Conservation (phyloP, 371 early-diverging fungal species). For the Lichtheimia ramosa region DNA sequence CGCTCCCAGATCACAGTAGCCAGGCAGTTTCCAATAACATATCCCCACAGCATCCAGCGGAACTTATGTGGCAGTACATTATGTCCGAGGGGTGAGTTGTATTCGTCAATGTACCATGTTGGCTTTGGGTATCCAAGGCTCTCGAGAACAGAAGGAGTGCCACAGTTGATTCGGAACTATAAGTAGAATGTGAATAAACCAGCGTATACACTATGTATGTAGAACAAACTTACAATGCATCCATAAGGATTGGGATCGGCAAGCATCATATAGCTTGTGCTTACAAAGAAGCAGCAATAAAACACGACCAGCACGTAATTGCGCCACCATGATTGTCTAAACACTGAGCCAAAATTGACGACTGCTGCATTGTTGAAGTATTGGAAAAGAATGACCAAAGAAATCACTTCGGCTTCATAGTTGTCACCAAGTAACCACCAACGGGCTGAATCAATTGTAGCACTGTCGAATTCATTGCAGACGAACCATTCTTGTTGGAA, state of each 20-base stretch:
- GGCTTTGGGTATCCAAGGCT: constrained; percentile 54
- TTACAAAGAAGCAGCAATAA: constrained; percentile 51
- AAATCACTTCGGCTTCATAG: constrained; percentile 68
- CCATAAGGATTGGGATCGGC: constrained; percentile 72
- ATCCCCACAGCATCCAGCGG: constrained; percentile 63
- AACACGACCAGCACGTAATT: constrained; percentile 64
- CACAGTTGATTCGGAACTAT: constrained; percentile 78
- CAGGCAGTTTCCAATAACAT: constrained; percentile 42
- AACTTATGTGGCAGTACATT: constrained; percentile 67
- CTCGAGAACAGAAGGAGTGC: constrained; percentile 48
- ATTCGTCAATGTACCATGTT: constrained; percentile 53
- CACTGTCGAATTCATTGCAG: constrained; percentile 75
- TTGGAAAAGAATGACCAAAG: constrained; percentile 62
- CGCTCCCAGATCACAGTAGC: constrained; percentile 54
- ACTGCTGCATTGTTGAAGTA: constrained; percentile 65
- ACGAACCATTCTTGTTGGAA: constrained; percentile 70
- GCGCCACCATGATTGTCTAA: constrained; percentile 59
- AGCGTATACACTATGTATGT: too few relatives aligned
- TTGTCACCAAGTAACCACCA: constrained; percentile 86
- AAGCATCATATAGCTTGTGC: constrained; percentile 56
- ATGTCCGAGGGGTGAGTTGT: constrained; percentile 63
- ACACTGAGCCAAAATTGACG: constrained; percentile 69
- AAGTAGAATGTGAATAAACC: background rate
- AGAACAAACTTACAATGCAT: constrained; percentile 44
- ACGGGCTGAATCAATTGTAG: constrained; percentile 57